Conservation (phyloP, 441 rosid species). For the Theobroma grandiflorum region DNA sequence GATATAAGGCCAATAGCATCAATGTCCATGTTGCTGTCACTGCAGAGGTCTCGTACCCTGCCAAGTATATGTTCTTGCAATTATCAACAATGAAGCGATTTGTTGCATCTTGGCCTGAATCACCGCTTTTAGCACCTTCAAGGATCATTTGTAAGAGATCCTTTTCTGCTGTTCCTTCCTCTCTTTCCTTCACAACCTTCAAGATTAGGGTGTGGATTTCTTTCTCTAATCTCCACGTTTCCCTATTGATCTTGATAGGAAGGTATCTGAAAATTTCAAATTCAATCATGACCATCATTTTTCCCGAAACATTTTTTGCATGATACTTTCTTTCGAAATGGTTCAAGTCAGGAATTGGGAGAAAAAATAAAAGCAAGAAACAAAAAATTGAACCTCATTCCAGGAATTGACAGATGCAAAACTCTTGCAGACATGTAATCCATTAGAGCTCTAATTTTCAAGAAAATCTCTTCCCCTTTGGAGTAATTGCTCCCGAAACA, state of each 20-base stretch:
- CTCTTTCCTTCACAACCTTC: constrained; percentile 41
- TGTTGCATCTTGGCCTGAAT: constrained; percentile 18
- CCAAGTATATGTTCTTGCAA: constrained; percentile 57
- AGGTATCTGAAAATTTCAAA: not conserved
- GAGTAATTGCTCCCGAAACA: constrained; percentile 67
- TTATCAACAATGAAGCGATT: constrained; percentile 44
- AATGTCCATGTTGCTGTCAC: constrained; percentile 50
- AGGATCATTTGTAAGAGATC: constrained; percentile 52
- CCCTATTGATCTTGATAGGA: constrained; percentile 27
- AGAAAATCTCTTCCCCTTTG: constrained; percentile 56
- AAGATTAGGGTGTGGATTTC: constrained; percentile 42
- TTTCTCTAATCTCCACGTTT: constrained; percentile 44
- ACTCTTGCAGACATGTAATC: constrained; percentile 34
- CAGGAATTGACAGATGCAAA: constrained; percentile 53
- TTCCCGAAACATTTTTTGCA: not conserved
- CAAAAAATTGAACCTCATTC: constrained; percentile 34
- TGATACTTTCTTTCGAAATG: not conserved
- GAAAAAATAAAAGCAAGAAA: not conserved
- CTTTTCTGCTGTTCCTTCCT: constrained; percentile 30
- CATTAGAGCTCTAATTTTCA: constrained; percentile 42
- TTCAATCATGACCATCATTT: not conserved
- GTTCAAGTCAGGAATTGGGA: too few species aligned
- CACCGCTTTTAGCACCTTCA: constrained; percentile 36
- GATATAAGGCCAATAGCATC: constrained; percentile 51
- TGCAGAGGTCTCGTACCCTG: constrained; percentile 57